Conservation (phyloP, 306 rosid genomes). For the Heteromeles arbutifolia region DNA sequence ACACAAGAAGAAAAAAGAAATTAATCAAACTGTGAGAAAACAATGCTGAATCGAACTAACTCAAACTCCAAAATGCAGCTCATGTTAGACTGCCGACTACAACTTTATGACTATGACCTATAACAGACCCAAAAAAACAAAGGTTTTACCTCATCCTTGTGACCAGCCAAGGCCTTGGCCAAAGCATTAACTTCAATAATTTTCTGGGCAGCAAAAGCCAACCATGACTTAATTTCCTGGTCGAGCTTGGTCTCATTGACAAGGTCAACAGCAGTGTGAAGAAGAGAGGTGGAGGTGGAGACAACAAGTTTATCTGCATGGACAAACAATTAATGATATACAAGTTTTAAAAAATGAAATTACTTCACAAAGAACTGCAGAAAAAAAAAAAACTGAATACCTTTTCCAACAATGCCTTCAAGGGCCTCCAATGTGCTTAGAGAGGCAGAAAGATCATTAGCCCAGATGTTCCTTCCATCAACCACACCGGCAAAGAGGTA, state of each 20-base stretch:
- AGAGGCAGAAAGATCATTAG: slow-evolving; percentile 72
- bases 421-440: slow-evolving; percentile 45
- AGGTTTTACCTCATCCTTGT: slow-evolving; percentile 61
- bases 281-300: slow-evolving; percentile 85
- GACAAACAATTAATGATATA: neutral
- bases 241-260: slow-evolving; percentile 85
- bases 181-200: slow-evolving; percentile 80
- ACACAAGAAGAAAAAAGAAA: neutral
- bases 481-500: slow-evolving; percentile 86
- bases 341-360: neutral
- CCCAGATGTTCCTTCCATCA: slow-evolving; percentile 98
- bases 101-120: neutral
- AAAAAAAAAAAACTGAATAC: slow-evolving; percentile 13
- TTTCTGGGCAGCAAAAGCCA: slow-evolving; percentile 93
- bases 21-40: neutral
- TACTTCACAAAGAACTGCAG: slow-evolving; percentile 9
- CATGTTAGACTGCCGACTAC: neutral
- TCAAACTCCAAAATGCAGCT: neutral
- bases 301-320: slow-evolving; percentile 68
- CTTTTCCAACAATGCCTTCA: slow-evolving; percentile 78
- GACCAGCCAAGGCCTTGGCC: slow-evolving; percentile 72
- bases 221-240: slow-evolving; percentile 79
- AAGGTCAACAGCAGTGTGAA: slow-evolving; percentile 92
- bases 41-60: neutral
- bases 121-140: neutral